A percentile compares a stretch with the other conserved stretches of the same genome.
phyloP scores from a whole-genome alignment of 1,139 yeast genomes.

The Geotrichum klebahnii region DNA sequence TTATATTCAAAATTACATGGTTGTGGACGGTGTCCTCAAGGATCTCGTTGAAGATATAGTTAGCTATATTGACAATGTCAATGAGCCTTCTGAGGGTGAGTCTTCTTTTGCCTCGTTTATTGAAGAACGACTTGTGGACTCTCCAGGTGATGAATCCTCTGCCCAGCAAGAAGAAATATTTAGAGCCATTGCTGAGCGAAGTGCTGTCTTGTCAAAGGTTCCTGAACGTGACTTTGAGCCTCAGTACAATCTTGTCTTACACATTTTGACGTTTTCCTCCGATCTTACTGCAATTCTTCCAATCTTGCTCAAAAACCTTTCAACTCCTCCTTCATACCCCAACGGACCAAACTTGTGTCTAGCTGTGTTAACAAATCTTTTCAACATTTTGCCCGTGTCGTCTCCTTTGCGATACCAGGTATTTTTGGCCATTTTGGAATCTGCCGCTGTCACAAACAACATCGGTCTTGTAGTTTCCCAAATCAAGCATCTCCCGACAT shows the following conservation, averaged over 20 bases:
- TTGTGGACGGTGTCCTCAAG: constrained; percentile 40
- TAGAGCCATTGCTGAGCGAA: constrained; percentile 36
- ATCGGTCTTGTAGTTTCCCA: constrained; percentile 39
- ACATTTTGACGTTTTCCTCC: constrained; percentile 39
- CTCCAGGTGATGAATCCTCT: constrained; percentile 11
- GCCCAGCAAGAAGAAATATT: constrained; percentile 33
- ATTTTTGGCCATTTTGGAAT: constrained; percentile 37
- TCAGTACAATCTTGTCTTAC: constrained; percentile 41
- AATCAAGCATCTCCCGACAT: constrained; percentile 39
- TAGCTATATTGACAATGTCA: constrained; percentile 39
- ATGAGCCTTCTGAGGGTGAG: constrained; percentile 30
- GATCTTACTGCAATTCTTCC: constrained; percentile 37
- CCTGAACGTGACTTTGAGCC: constrained; percentile 44
- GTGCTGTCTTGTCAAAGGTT: constrained; percentile 35
- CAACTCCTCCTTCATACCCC: constrained; percentile 31
- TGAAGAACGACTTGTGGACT: constrained; percentile 20
- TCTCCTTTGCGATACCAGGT: constrained; percentile 37
- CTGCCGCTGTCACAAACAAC: constrained; percentile 37
- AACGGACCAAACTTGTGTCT: constrained; percentile 37
- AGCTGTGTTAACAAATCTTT: constrained; percentile 41
- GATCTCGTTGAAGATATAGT: constrained; percentile 41
- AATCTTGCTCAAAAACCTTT: constrained; percentile 35
- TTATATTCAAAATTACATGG: constrained; percentile 32
- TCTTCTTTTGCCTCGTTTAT: constrained; percentile 23
- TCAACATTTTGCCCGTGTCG: constrained; percentile 40